phyloP scores from a whole-genome alignment of 2,329 filamentous ascomycete species.

The Sarocladium brachiariae region DNA sequence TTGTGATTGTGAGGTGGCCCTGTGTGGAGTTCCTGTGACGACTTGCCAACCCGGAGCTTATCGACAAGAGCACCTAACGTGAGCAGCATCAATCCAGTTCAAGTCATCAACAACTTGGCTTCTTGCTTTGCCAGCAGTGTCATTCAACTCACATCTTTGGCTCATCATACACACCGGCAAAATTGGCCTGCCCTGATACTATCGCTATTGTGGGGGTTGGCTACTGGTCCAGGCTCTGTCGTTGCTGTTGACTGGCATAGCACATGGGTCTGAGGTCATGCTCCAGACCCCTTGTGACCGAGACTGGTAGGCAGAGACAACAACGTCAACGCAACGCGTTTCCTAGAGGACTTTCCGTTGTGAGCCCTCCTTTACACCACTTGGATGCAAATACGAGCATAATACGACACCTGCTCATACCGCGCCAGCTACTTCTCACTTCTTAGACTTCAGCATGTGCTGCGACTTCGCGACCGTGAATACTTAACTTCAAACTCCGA shows the following conservation, averaged over 20 bases:
- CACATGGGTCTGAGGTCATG: conserved; percentile 9
- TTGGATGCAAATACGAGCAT: too few species aligned
- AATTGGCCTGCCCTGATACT: too few species aligned
- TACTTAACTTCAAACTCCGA: too few species aligned
- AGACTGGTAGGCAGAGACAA: not conserved
- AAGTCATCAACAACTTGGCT: not conserved
- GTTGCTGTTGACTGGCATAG: not conserved
- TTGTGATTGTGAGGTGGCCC: not conserved
- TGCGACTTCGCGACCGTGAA: not conserved
- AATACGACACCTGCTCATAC: too few species aligned
- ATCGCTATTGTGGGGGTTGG: too few species aligned
- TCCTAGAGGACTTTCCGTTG: too few species aligned
- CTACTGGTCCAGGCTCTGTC: not conserved
- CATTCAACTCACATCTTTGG: too few species aligned
- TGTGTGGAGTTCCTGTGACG: not conserved
- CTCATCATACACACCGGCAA: too few species aligned
- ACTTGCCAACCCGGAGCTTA: conserved; percentile 3
- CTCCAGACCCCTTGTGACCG: conserved; percentile 5
- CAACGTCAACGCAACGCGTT: too few species aligned
- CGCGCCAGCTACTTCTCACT: too few species aligned
- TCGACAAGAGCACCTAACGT: not conserved
- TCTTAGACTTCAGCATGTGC: not conserved
- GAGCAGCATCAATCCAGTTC: not conserved
- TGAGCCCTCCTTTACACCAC: too few species aligned
- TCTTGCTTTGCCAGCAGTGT: not conserved